Evolutionary conservation across 176 grass and related monocot species (phyloP), one percentile per base, ranked within the genome.

Genomic region (Olyra latifolia): DNA sequence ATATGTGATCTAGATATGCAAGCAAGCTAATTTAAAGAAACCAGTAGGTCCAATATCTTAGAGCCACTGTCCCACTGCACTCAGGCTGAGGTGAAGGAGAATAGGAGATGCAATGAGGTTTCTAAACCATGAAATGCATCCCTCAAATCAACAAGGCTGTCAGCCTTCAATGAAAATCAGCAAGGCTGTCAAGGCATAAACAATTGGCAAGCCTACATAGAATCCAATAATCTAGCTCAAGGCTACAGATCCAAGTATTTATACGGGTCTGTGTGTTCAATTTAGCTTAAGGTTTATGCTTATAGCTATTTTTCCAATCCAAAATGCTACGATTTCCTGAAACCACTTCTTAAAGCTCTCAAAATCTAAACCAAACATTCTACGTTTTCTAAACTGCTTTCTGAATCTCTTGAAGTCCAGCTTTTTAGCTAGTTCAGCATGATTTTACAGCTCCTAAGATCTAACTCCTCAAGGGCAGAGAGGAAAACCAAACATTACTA

Each of bases 1-100:
- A 25, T 76, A n/a, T 46, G 41, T 27, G 82, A 60, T 84, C 73
- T 77, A 62, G 13, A 58, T 25, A 19, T 11, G 53, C 35, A 56
- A 54, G 47, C 72, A 58, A 60, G 72, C 40, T 76, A 57, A 30
- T 38, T 27, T 82, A n/a, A 35, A 35, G 32, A 35, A 35, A 55
- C 38, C 17, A 53, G 29, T 0, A 52, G 41, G 19, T 7, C 17
- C 57, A 82, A 29, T 47, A 32, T 47, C 54, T 63, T 40, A 8
- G 45, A 25, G 47, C 15, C 19, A 23, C 24, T 56, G 71, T 30
- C 75, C 75, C 60, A 75, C 30, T 64, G 4, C 58, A 54, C 40
- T n/a, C 39, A 23, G 7, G 11, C 27, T 59, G 27, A 12, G 23
- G 12, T 13, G 25, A 12, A 59, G n/a, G 56, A 35, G 32, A 35